Evolutionary conservation across 2,329 filamentous ascomycete genomes (phyloP), one percentile per base, ranked within the genome.

Genomic region (Cladorrhinum sp.): DNA sequence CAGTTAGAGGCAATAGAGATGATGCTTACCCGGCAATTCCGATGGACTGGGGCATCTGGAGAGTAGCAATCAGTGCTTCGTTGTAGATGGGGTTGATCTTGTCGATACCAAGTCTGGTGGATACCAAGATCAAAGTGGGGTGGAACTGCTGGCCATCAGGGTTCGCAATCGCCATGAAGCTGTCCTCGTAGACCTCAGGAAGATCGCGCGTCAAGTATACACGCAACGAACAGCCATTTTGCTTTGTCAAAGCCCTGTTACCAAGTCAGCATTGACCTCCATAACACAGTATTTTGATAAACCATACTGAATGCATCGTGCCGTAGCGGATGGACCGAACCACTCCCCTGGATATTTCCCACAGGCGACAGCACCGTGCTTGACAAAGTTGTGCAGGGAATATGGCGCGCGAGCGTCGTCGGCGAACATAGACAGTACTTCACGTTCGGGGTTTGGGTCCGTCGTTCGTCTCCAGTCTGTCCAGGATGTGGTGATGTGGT

Each of bases 271-370:
- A 4, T 16, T 10, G 29, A 16, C 24, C 18, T 23, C 18, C 2
- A 24, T 55, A 6, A 12, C 32, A 53, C n/a, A 25, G n/a, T 22
- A 1, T 24, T 29, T 16, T 5, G 2, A 27, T 10, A n/a, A 12
- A n/a, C 76, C 89, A 73, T 78, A 96, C 92, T 95, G 89, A 66
- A 99, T 97, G 74, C 95, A 98, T 59, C 89, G 86, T 51, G 95
- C 93, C 9, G 95, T 96, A 6, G 95, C 95, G 18, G 92, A 97
- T n/a, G 95, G 95, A 0, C 95, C 95, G 76, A 99, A 99, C 95
- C 95, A 99, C 76, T 98, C 92, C 38, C 95, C 95, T 0, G 95
- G 95, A 70, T 96, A 91, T 75, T 96, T 98, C 3, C 92, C 93
- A 74, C 95, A 99, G 2, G 89, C 88, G 36, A 84, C 81, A 23